phyloP scores from a whole-genome alignment of 2,329 filamentous ascomycete species.

The Aspergillus sp. region DNA sequence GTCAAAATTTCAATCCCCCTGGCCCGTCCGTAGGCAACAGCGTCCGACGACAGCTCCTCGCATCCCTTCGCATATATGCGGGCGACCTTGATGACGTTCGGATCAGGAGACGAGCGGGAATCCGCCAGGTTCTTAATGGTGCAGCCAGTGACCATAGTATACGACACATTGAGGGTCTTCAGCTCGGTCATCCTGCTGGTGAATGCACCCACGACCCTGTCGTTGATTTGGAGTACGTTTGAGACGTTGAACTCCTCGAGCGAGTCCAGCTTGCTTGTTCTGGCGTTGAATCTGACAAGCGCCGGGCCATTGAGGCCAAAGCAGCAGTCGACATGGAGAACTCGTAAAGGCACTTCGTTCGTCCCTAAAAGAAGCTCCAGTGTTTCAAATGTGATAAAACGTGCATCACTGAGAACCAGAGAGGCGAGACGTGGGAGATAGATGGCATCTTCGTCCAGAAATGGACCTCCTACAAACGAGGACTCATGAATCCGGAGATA shows the following conservation, averaged over 20 bases:
- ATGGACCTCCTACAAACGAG: slow-evolving; percentile 7
- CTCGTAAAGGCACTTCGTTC: slow-evolving; percentile 13
- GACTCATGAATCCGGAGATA: slow-evolving; percentile 20
- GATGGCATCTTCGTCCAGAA: slow-evolving; percentile 5
- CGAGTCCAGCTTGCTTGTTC: slow-evolving; percentile 7
- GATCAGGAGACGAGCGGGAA: slow-evolving; percentile 5
- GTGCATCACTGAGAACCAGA: slow-evolving; percentile 18
- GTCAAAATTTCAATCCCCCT: slow-evolving; percentile 19
- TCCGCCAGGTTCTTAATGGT: slow-evolving; percentile 26
- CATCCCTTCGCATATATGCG: slow-evolving; percentile 19
- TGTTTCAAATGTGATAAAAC: slow-evolving; percentile 12
- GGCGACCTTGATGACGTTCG: slow-evolving; percentile 13
- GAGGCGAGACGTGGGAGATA: slow-evolving; percentile 19
- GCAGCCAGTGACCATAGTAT: slow-evolving; percentile 25
- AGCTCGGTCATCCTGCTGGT: slow-evolving; percentile 17
- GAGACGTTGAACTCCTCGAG: slow-evolving; percentile 23
- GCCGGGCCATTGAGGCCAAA: slow-evolving; percentile 10
- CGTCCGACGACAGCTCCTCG: slow-evolving; percentile 23
- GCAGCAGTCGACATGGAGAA: slow-evolving; percentile 20
- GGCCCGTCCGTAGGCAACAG: slow-evolving; percentile 23
- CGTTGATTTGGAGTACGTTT: slow-evolving; percentile 16
- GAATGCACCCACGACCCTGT: slow-evolving; percentile 13
- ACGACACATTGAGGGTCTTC: slow-evolving; percentile 24
- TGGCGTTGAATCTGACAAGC: slow-evolving; percentile 11
- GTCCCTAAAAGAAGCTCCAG: slow-evolving; percentile 11